phyloP scores from a whole-genome alignment of 345 rosid genomes.

The Cardamine resedifolia region DNA sequence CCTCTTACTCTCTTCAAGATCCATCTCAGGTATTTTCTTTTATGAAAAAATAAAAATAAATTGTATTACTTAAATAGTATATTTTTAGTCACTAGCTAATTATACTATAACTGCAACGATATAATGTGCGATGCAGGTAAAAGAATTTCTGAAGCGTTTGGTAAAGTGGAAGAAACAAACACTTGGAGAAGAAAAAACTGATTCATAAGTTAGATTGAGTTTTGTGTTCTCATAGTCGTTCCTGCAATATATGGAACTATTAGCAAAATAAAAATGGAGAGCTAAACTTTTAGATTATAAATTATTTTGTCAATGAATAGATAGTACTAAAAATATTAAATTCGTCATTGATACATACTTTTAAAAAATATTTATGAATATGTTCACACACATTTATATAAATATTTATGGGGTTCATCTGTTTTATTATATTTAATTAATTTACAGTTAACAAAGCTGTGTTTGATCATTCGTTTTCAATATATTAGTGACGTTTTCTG shows the following conservation, averaged over 20 bases:
- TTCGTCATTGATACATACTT: no score
- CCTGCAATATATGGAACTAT: background rate
- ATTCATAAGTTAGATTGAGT: background rate
- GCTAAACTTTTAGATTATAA: background rate
- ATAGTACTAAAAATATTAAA: background rate
- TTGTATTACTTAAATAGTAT: background rate
- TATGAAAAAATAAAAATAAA: background rate
- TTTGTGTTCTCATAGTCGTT: background rate
- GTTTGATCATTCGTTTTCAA: background rate
- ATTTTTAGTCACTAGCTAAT: background rate
- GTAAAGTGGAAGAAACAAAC: constrained; percentile 32
- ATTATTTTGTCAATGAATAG: background rate
- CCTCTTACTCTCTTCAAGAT: constrained; percentile 49
- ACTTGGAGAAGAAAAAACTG: background rate
- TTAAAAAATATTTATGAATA: background rate
- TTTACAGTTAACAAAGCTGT: background rate
- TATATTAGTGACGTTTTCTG: background rate
- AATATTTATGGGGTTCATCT: background rate
- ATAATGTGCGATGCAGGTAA: constrained; percentile 41
- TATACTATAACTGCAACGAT: constrained; percentile 1
- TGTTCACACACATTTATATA: background rate
- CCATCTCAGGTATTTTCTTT: constrained; percentile 40
- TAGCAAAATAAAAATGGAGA: background rate
- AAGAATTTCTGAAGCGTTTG: constrained; percentile 30
- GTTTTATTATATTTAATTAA: background rate